phyloP scores from a whole-genome alignment of 2,329 filamentous ascomycete species.

The Stemphylium vesicarium region DNA sequence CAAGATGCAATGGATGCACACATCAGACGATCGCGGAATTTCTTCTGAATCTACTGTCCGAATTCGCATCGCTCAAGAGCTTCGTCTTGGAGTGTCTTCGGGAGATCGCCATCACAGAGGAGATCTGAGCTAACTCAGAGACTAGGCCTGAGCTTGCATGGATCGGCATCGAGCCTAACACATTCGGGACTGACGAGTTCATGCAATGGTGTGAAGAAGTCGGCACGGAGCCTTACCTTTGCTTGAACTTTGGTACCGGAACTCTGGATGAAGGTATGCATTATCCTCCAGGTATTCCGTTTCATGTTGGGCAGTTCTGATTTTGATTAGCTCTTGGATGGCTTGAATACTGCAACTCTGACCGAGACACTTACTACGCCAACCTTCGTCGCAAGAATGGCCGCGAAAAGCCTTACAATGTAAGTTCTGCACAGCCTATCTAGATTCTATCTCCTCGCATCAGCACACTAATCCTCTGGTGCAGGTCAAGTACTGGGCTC shows the following conservation, averaged over 20 bases:
- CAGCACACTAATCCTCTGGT: background rate
- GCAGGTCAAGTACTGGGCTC: slow-evolving; percentile 79
- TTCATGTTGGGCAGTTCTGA: background rate
- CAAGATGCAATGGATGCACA: background rate
- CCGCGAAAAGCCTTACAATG: slow-evolving; percentile 75
- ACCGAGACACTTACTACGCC: slow-evolving; percentile 79
- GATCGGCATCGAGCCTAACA: slow-evolving; percentile 76
- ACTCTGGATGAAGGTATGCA: slow-evolving; percentile 59
- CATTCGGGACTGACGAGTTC: slow-evolving; percentile 87
- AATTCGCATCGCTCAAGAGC: background rate
- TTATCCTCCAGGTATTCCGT: background rate
- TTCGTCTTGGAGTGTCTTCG: background rate
- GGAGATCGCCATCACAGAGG: background rate
- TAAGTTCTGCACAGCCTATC: slow-evolving; percentile 26
- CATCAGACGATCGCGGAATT: background rate
- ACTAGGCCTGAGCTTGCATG: slow-evolving; percentile 76
- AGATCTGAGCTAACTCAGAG: slow-evolving; percentile 6
- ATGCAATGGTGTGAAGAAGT: slow-evolving; percentile 78
- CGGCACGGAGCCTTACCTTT: slow-evolving; percentile 78
- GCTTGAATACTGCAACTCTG: slow-evolving; percentile 87
- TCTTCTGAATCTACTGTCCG: background rate
- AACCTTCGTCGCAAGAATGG: slow-evolving; percentile 80
- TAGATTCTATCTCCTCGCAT: too few species aligned
- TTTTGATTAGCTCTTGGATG: slow-evolving; percentile 67
- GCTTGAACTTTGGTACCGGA: slow-evolving; percentile 80